phyloP scores from a whole-genome alignment of 176 grass and related monocot species.

The Raddia distichophylla region DNA sequence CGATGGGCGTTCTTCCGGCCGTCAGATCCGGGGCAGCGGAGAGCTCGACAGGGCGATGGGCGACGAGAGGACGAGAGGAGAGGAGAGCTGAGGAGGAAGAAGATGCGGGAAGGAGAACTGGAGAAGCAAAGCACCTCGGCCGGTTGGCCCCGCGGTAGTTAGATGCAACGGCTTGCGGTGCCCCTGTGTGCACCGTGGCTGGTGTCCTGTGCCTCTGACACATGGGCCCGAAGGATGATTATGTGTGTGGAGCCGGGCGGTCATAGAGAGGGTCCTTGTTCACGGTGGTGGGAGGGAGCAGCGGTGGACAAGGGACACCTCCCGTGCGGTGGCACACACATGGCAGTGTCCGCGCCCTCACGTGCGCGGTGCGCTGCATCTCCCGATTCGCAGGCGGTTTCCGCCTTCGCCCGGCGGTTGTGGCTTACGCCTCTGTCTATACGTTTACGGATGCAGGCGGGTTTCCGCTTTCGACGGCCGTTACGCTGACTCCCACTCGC shows the following conservation, averaged over 20 bases:
- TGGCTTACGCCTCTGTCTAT: accelerated
- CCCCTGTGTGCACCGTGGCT: neutral
- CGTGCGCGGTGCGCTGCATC: neutral
- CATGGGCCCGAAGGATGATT: neutral
- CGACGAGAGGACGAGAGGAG: neutral
- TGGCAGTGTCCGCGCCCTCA: neutral
- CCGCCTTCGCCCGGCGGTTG: neutral
- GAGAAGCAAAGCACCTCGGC: conserved; percentile 41
- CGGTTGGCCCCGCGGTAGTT: conserved; percentile 48
- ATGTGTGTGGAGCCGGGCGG: neutral
- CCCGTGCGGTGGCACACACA: conserved; percentile 13
- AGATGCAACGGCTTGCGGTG: conserved; percentile 46
- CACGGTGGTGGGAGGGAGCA: neutral
- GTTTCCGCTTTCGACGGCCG: neutral
- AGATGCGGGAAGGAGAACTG: conserved; percentile 42
- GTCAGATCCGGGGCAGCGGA: conserved; percentile 24
- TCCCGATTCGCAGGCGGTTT: neutral
- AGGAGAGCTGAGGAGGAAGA: neutral
- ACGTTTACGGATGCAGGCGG: accelerated
- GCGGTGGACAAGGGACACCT: neutral
- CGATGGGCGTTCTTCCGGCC: neutral
- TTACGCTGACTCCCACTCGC: neutral
- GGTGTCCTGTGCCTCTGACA: neutral
- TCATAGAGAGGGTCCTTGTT: neutral
- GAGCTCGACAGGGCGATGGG: neutral